phyloP scores from a whole-genome alignment of 331 rosid genomes.

The Malus hybrid region DNA sequence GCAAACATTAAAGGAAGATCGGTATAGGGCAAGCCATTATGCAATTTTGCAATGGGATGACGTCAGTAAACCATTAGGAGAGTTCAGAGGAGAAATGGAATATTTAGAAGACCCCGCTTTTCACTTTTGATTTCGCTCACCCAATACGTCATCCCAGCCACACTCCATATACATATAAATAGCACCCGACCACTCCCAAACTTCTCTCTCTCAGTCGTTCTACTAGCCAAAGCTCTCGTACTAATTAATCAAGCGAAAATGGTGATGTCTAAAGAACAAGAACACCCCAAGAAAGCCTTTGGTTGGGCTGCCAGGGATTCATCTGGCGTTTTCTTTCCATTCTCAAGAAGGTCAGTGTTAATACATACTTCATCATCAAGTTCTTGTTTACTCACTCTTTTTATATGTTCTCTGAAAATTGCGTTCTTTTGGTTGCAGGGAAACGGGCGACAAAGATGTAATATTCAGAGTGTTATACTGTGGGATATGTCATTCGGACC shows the following conservation, averaged over 20 bases:
- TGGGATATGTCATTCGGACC: conserved; percentile 62
- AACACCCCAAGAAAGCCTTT: neutral
- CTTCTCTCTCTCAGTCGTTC: too few relatives aligned
- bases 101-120: too few relatives aligned
- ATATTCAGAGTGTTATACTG: conserved; percentile 45
- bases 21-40: too few relatives aligned
- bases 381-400: neutral
- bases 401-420: neutral
- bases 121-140: too few relatives aligned
- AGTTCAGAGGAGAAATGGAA: too few relatives aligned
- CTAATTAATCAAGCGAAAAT: too few relatives aligned
- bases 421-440: conserved; percentile 17
- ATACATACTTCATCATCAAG: neutral
- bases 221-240: too few relatives aligned
- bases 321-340: conserved; percentile 42
- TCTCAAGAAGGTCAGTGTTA: conserved; percentile 31
- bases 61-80: too few relatives aligned
- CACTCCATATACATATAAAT: neutral
- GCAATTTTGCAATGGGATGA: too few relatives aligned
- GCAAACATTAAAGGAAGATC: too few relatives aligned
- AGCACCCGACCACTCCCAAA: neutral
- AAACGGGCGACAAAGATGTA: conserved; percentile 48
- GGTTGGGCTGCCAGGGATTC: conserved; percentile 52
- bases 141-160: neutral
- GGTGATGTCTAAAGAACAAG: too few relatives aligned